Conservation (phyloP, 257 asterid species). For the Thymus mandschuricus region DNA sequence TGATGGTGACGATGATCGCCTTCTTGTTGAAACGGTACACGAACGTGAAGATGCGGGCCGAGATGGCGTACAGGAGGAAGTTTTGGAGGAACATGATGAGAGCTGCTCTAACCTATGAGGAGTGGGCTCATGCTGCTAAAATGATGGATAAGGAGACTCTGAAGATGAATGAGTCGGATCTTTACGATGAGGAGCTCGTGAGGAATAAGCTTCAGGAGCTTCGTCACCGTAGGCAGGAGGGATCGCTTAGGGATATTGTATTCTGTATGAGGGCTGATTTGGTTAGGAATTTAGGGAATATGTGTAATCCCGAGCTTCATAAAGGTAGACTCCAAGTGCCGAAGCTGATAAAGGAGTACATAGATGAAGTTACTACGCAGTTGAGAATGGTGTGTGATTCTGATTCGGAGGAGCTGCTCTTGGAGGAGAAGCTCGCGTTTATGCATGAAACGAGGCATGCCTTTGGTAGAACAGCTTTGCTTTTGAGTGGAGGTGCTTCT, state of each 20-base stretch:
- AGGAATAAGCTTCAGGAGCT: slow-evolving; percentile 86
- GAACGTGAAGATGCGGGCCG: slow-evolving; percentile 73
- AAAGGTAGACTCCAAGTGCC: slow-evolving; percentile 91
- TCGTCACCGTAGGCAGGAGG: slow-evolving; percentile 80
- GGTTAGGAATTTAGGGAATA: slow-evolving; percentile 84
- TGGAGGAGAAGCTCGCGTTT: slow-evolving; percentile 94
- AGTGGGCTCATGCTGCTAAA: slow-evolving; percentile 97
- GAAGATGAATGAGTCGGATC: slow-evolving; percentile 70
- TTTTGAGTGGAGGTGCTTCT: slow-evolving; percentile 95
- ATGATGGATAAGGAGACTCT: slow-evolving; percentile 86
- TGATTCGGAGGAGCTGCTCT: slow-evolving; percentile 83
- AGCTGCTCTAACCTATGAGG: slow-evolving; percentile 87
- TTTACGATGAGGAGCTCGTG: slow-evolving; percentile 89
- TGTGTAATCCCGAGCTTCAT: slow-evolving; percentile 97
- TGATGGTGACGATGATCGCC: slow-evolving; percentile 68
- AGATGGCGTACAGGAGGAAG: slow-evolving; percentile 89
- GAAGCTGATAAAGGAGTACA: slow-evolving; percentile 84
- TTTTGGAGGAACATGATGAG: slow-evolving; percentile 98
- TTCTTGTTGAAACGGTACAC: slow-evolving; percentile 82
- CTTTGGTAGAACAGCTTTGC: slow-evolving; percentile 92
- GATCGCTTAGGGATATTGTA: slow-evolving; percentile 85
- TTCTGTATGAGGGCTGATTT: slow-evolving; percentile 94
- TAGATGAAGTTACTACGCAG: slow-evolving; percentile 88
- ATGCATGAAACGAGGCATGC: slow-evolving; percentile 98
- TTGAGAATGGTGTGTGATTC: slow-evolving; percentile 89